Evolutionary conservation across 352 stramenopile genomes (phyloP), one percentile per base, ranked within the genome.

Genomic region (Hyaloperonospora brassicae): DNA sequence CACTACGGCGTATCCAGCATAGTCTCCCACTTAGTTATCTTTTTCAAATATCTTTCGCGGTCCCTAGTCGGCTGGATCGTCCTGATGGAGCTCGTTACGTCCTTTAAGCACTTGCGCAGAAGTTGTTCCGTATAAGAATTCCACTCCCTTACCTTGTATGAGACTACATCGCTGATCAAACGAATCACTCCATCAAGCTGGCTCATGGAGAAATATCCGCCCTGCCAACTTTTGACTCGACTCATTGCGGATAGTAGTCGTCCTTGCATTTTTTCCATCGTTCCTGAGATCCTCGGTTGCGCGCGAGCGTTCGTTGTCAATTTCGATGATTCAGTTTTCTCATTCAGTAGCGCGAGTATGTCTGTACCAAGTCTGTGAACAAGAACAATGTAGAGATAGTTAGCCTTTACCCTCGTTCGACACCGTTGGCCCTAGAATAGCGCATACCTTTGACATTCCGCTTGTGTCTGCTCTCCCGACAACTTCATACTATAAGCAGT

Each of bases 191-290:
- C 62, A 45, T 70, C 58, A 0, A 73, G 5, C 51, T 73, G 65
- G 45, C 62, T 47, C 5, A 70, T 14, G 23, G 61, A 59, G 27
- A 73, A 73, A 54, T 63, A 61, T 0, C 65, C 65, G 35, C 63
- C 55, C 27, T 65, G 57, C 61, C 53, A 70, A 31, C 57, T 27
- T 21, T 61, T 39, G 36, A 60, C 38, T 49, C 63, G 49, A 31
- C 34, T 14, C 31, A 61, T 44, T 27, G 53, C 21, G n/a, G 11
- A 36, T 7, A 27, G 22, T 2, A 69, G 22, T 8, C 22, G 31
- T 0, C 17, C 25, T 9, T 56, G 10, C 10, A 52, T 47, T 10
- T 52, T 34, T 36, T 36, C 40, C 17, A 44, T 47, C 27, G 23
- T 51, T 30, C 51, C 50, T 4, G 45, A 61, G 24, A 17, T n/a